Base-by-base conservation (phyloP, 768 basidiomycete species). In the Mycena rosella region DNA sequence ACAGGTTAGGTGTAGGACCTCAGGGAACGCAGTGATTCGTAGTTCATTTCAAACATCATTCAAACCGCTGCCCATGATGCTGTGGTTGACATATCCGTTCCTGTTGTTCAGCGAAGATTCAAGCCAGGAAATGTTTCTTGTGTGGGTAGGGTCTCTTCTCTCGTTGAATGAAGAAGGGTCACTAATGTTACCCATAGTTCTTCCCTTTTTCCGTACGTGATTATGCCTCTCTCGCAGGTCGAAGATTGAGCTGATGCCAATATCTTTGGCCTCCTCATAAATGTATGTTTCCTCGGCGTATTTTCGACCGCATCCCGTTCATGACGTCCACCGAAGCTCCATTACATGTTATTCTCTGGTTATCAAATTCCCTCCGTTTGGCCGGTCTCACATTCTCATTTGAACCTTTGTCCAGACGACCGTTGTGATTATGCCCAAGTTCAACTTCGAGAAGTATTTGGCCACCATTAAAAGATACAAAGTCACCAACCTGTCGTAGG, bases 21-120 rank as follows among this genome's bases (percentile, higher is more conserved):
- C n/a, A n/a, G n/a, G n/a, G n/a, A n/a, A n/a, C n/a, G n/a, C n/a
- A n/a, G n/a, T n/a, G n/a, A n/a, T n/a, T n/a, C n/a, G n/a, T n/a
- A n/a, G n/a, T 77, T 83, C n/a, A 86, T 87, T 20, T 70, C 78
- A 2, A 85, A 84, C 45, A 71, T 80, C 13, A 47, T 83, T 17
- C 81, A 83, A 68, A 77, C 74, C 65, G 82, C 81, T 0, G 42
- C 63, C 5, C 51, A 54, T 26, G 52, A 69, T 42, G 56, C 62
- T 2, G 62, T 76, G 30, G 75, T 76, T 34, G 70, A 79, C 56
- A 75, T 76, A 59, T 72, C 74, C 13, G 70, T 68, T 34, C 68
- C 81, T 6, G 76, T 79, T 69, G 81, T 81, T 22, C 65, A 78
- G 34, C 77, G 71, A 57, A 74, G 84, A n/a, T 84, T 78, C 52